Percentiles rank a stretch among this genome's conserved stretches.
Conservation (phyloP, 2,329 filamentous ascomycete genomes). For the Cladosporium sp. region DNA sequence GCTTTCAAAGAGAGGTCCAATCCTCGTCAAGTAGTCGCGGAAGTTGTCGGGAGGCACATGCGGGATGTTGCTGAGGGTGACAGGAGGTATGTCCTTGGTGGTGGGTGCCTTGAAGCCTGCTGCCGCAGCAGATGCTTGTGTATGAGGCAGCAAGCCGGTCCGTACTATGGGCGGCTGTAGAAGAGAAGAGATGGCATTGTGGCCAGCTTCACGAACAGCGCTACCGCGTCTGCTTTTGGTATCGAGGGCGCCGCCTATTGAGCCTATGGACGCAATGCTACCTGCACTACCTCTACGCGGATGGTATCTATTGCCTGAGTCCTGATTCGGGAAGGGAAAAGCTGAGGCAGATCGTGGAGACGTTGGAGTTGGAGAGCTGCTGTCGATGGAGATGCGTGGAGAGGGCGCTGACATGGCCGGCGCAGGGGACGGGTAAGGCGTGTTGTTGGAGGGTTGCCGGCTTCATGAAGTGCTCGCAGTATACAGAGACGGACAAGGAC, state of each 20-base stretch:
- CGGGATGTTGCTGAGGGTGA: slow-evolving; percentile 82
- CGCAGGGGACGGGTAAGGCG: neutral
- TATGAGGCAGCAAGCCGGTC: slow-evolving; percentile 79
- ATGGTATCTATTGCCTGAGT: slow-evolving; percentile 48
- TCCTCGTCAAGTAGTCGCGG: slow-evolving; percentile 75
- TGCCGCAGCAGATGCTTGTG: slow-evolving; percentile 63
- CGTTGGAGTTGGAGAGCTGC: slow-evolving; percentile 37
- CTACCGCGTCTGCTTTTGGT: slow-evolving; percentile 54
- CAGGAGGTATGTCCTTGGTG: slow-evolving; percentile 84
- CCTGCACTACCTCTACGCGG: slow-evolving; percentile 75
- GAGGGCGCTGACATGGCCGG: slow-evolving; percentile 44
- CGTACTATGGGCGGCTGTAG: slow-evolving; percentile 85
- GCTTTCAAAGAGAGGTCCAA: slow-evolving; percentile 83
- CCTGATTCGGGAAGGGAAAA: slow-evolving; percentile 58
- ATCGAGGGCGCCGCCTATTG: slow-evolving; percentile 79
- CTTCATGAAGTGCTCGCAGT: slow-evolving; percentile 20
- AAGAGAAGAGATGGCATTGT: slow-evolving; percentile 94
- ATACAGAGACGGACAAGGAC: too few relatives aligned
- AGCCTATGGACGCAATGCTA: slow-evolving; percentile 69
- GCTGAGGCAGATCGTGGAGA: slow-evolving; percentile 34
- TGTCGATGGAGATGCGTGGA: slow-evolving; percentile 53
- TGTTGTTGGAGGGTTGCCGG: slow-evolving; percentile 10
- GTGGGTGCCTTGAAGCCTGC: slow-evolving; percentile 68
- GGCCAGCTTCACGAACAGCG: slow-evolving; percentile 67
- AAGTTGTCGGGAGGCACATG: slow-evolving; percentile 78